Evolutionary conservation across 176 grass and related monocot species (phyloP), one percentile per base, ranked within the genome.

Genomic region (Lolium perenne): DNA sequence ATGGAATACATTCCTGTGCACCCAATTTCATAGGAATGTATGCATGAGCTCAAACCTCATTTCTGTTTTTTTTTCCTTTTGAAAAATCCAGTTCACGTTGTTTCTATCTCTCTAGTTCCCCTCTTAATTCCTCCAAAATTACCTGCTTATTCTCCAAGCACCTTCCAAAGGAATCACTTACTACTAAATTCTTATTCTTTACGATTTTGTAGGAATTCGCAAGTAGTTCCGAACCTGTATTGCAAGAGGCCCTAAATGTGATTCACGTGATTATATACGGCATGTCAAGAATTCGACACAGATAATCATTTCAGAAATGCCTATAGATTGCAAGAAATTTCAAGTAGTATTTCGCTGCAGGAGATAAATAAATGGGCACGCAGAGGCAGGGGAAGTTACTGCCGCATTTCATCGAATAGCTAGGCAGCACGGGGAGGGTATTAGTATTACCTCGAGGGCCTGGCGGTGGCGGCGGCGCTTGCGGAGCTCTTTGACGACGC

Each of bases 401-500:
- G 15, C 2, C 35, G 35, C 29, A 71, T 74, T 73, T 72, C 78
- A 78, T 90, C 72, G 45, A 86, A 63, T 1, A 47, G 79, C 21
- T 51, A 22, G 5, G 32, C 32, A 35, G 32, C 32, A 73, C 2
- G 17, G 10, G 13, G 49, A 51, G 3, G 51, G 51, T 43, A 43
- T 43, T 43, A 41, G n/a, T 12, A 68, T 20, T 87, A 97, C 95
- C 95, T 97, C 92, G 53, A 97, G 93, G 18, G 93, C 95, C 78
- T 97, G 95, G 71, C 81, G 76, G 56, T 88, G 90, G 85, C 89
- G 84, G 43, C 83, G 88, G 38, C 90, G 84, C 76, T 87, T 91
- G 59, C 93, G 87, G 55, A 97, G 91, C 65, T 88, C 91, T 64
- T 47, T 87, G 65, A 97, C 82, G 55, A 93, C 14, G 76, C 75